A percentile compares a stretch with the other conserved stretches of the same genome.
Evolutionary conservation across 371 early-diverging fungal genomes (phyloP).

Genomic region (Batkoa obscura): DNA sequence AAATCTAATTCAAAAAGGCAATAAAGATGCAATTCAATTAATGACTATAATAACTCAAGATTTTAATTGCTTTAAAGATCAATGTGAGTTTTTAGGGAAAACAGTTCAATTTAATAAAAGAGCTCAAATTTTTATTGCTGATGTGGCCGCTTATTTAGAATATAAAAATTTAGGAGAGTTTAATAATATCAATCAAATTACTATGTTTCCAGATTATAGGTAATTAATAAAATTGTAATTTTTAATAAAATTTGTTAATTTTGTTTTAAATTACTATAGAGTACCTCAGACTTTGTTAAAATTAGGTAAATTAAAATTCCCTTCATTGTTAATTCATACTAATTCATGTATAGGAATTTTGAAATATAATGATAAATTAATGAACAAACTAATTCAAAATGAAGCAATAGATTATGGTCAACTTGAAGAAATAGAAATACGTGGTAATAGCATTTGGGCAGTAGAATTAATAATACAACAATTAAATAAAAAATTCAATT

Average conservation of each 20-base stretch:
- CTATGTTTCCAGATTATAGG: constrained; percentile 93
- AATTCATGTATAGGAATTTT: constrained; percentile 45
- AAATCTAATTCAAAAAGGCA: constrained; percentile 30
- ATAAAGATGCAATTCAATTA: constrained; percentile 29
- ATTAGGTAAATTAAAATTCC: too few relatives aligned
- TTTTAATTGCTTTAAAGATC: constrained; percentile 58
- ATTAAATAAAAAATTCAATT: background rate
- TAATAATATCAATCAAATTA: constrained; percentile 58
- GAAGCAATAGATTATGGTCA: constrained; percentile 32
- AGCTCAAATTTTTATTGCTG: constrained; percentile 76
- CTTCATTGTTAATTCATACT: too few relatives aligned
- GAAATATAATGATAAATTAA: constrained; percentile 38
- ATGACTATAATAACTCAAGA: constrained; percentile 32
- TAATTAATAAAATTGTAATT: constrained; percentile 6
- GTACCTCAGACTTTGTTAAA: too few relatives aligned
- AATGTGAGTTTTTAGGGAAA: constrained; percentile 28
- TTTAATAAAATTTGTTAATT: too few relatives aligned
- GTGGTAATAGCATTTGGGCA: constrained; percentile 68
- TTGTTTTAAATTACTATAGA: too few relatives aligned
- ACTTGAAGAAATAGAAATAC: constrained; percentile 62
- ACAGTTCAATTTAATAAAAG: constrained; percentile 58
- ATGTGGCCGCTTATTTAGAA: constrained; percentile 76
- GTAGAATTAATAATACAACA: constrained; percentile 34
- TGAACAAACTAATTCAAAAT: constrained; percentile 19
- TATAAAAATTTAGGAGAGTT: constrained; percentile 39